phyloP scores from a whole-genome alignment of 2,329 filamentous ascomycete genomes.

The Dactylella cylindrospora region DNA sequence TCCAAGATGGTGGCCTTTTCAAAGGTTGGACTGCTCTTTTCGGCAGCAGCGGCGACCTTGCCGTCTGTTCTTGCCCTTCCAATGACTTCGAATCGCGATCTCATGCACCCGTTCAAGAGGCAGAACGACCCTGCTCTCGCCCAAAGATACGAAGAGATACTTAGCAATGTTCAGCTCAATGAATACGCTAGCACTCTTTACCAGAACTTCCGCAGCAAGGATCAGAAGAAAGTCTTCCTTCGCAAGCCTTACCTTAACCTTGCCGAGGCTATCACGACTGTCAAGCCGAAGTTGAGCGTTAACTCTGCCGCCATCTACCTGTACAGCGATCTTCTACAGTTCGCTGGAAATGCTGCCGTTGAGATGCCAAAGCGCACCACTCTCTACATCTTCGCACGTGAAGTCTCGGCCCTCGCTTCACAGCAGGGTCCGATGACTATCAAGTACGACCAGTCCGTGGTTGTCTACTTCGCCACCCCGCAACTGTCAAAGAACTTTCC shows the following conservation, averaged over 20 bases:
- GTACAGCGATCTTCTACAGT: conserved; percentile 30
- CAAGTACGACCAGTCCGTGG: conserved; percentile 30
- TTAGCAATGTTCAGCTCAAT: conserved; percentile 35
- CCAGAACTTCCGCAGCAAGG: conserved; percentile 34
- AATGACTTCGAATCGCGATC: not conserved
- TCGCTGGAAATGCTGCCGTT: conserved; percentile 6
- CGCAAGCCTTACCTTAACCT: conserved; percentile 40
- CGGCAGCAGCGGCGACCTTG: conserved; percentile 1
- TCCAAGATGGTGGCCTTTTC: conserved; percentile 18
- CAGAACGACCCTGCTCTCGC: conserved; percentile 19
- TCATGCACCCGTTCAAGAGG: not conserved
- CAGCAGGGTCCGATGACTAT: conserved; percentile 29
- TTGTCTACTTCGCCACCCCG: conserved; percentile 35
- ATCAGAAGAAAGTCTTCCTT: conserved; percentile 28
- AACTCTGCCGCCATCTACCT: conserved; percentile 34
- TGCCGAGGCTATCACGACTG: conserved; percentile 15
- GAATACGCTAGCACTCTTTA: conserved; percentile 35
- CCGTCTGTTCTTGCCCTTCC: conserved; percentile 12
- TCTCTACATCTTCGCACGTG: conserved; percentile 28
- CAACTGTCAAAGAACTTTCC: conserved; percentile 16
- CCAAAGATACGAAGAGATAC: conserved; percentile 29
- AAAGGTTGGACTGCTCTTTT: conserved; percentile 11
- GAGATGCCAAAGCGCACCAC: conserved; percentile 28
- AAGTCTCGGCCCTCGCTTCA: conserved; percentile 12
- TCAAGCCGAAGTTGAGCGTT: conserved; percentile 10